A percentile compares a stretch with the other conserved stretches of the same genome.
These are phyloP conservation scores for Lipomyces spencermartinsiae DNA, from an alignment of 805 yeast species.

Conservation along the genomic window DNA sequence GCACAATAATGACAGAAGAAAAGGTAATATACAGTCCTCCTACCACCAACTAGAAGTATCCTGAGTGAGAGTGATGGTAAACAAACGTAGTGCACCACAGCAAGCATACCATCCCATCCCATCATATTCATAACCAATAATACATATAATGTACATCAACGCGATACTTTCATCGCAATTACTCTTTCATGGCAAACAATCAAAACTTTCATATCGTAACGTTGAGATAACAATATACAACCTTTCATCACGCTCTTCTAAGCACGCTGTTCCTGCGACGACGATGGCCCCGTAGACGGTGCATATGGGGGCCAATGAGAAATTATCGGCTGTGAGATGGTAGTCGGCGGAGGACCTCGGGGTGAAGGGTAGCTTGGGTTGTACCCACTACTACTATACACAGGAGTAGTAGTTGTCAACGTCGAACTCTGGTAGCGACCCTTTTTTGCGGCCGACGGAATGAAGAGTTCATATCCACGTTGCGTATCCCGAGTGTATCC, in stretches of 20 bases:
- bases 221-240: neutral
- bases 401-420: conserved; percentile 3
- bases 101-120: neutral
- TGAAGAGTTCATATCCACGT: conserved; percentile 34
- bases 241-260: neutral
- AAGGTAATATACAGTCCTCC: neutral
- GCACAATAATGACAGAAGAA: neutral
- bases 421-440: conserved; percentile 17
- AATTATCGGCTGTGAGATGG: conserved; percentile 7
- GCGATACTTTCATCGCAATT: neutral
- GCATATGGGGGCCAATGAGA: conserved; percentile 18
- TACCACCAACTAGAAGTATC: neutral
- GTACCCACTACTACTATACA: conserved; percentile 1
- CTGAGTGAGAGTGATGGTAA: neutral
- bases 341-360: conserved; percentile 3
- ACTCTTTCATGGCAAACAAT: neutral
- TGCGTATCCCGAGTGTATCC: conserved; percentile 31
- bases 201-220: neutral
- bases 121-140: neutral
- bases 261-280: neutral
- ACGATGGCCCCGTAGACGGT: conserved; percentile 2
- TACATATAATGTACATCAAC: neutral
- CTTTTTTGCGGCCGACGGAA: conserved; percentile 31
- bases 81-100: neutral
- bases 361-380: neutral